Percentiles rank a stretch among this genome's conserved stretches.
Evolutionary conservation across 2,329 filamentous ascomycete genomes (phyloP).

Genomic region (Clathrospora elynae): DNA sequence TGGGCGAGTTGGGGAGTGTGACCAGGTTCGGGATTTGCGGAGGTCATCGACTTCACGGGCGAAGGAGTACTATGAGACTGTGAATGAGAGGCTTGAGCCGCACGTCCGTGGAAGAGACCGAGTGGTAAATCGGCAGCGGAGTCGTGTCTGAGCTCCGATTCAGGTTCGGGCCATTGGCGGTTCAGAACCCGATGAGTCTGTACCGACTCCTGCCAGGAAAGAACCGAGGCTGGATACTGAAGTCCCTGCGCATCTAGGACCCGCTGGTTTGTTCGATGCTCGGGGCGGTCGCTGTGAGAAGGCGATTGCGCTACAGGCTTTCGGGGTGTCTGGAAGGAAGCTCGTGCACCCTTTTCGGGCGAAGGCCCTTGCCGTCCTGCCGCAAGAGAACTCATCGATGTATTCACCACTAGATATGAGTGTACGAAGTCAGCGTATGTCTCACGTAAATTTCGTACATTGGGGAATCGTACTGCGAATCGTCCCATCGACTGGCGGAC

Average conservation of each 20-base stretch:
- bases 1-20: no score
- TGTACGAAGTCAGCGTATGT: no score
- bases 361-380: slow-evolving; percentile 2
- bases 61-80: no score
- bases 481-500: slow-evolving; percentile 2
- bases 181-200: slow-evolving; percentile 6
- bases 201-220: slow-evolving; percentile 14
- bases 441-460: no score
- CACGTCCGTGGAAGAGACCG: not conserved
- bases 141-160: slow-evolving; percentile 3
- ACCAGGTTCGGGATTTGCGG: no score
- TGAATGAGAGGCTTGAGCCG: not conserved
- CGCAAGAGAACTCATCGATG: slow-evolving; percentile 8
- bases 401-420: slow-evolving; percentile 8
- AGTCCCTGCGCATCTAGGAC: not conserved
- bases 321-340: not conserved
- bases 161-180: slow-evolving; percentile 1
- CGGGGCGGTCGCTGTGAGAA: not conserved
- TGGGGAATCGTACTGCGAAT: no score
- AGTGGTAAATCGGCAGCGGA: slow-evolving; percentile 12
- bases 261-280: not conserved
- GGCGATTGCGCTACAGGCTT: not conserved
- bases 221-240: slow-evolving; percentile 3
- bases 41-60: no score
- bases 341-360: not conserved